Conservation (phyloP, 2,329 filamentous ascomycete species). For the Fusarium anthophilum region DNA sequence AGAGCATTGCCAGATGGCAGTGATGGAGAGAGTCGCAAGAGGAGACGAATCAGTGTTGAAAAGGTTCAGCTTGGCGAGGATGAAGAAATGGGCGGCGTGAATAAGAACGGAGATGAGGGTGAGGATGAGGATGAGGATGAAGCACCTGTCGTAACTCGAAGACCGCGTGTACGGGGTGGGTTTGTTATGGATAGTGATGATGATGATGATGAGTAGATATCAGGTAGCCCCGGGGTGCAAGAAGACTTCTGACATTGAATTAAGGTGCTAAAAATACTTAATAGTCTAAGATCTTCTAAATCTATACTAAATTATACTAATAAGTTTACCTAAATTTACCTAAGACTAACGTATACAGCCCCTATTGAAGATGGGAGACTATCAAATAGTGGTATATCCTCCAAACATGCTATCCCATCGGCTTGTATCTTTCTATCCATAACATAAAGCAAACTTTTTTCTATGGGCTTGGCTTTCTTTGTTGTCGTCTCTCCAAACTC, state of each 20-base stretch:
- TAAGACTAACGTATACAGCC: not conserved
- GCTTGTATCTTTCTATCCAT: not conserved
- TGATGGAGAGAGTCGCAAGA: conserved; percentile 50
- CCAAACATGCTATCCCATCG: not conserved
- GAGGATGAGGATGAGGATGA: conserved; percentile 49
- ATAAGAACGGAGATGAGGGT: conserved; percentile 39
- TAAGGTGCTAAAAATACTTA: no score
- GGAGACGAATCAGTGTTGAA: conserved; percentile 46
- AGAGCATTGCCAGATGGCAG: conserved; percentile 45
- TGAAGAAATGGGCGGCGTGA: conserved; percentile 34
- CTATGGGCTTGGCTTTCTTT: conserved; percentile 17
- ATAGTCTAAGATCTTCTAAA: no score
- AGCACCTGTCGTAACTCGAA: conserved; percentile 45
- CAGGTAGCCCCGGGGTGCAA: not conserved
- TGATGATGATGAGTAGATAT: conserved; percentile 57
- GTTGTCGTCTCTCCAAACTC: conserved; percentile 38
- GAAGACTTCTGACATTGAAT: no score
- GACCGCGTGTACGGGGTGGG: conserved; percentile 59
- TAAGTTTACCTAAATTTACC: no score
- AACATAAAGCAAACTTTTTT: not conserved
- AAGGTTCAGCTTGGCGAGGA: conserved; percentile 24
- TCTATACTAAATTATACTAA: no score
- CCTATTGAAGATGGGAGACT: not conserved
- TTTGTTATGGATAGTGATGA: conserved; percentile 67
- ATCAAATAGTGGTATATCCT: conserved; percentile 19